Evolutionary conservation across 2,329 filamentous ascomycete genomes (phyloP), one percentile per base, ranked within the genome.

Genomic region (Hypocreales sp.): DNA sequence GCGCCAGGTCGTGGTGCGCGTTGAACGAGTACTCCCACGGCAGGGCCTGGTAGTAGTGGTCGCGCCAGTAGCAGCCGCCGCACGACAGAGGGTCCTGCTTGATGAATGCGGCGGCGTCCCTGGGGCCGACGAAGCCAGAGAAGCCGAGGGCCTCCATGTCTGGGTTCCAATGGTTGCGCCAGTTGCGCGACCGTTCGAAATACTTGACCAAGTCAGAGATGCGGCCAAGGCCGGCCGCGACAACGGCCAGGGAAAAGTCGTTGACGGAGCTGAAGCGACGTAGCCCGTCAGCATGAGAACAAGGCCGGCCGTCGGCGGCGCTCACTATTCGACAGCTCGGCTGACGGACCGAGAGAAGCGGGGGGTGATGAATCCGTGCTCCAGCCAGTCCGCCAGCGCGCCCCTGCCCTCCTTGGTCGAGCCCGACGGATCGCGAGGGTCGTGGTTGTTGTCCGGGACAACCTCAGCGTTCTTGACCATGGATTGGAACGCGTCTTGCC

Each of bases 151-250:
- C 67, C 1, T 53, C 56, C 24, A 69, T 60, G 25, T 65, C 45
- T 0, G 61, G 43, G 42, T 80, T 73, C 74, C 73, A 82, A 36
- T 80, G 74, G 40, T 79, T 79, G 11, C 70, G 61, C 77, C 77
- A 82, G 40, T 79, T 74, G 8, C 63, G 58, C 1, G 72, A 76
- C 7, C 75, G 64, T 24, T 62, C 53, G 15, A 79, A 55, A 37
- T 80, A 81, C 28, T 60, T 72, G 3, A 50, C 34, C 4, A 67
- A 64, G 22, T 74, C 67, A 1, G 50, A 48, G 0, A 40, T 31
- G 25, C 64, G 61, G 2, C 56, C 60, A 3, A 79, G 48, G 0
- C 72, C 73, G 2, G 41, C 46, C 4, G 77, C 77, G 8, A 82
- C 69, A 41, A 75, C 68, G 32, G 70, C 65, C 4, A 82, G 51